Evolutionary conservation across 371 early-diverging fungal species (phyloP), one percentile per base, ranked within the genome.

Genomic region (Mucor piriformis): DNA sequence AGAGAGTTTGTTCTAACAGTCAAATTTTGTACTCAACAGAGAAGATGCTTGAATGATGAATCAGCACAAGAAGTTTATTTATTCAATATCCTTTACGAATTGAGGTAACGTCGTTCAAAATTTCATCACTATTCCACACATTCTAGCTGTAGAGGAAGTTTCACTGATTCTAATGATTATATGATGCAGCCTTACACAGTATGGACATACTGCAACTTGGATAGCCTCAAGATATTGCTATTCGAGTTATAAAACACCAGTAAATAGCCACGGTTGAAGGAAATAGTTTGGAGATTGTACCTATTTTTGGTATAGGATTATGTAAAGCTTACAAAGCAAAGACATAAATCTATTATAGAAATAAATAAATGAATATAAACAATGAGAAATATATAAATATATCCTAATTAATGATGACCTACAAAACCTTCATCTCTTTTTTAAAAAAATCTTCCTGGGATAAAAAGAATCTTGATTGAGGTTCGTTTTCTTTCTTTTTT

Each of bases 171-270:
- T 25, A 53, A 53, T 40, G 54, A 53, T 42, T 42, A 53, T 53
- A 27, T 53, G 40, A 40, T 53, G 42, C 54, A 53, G 54, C 54
- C 54, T 53, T 53, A 53, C 42, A 53, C 42, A 53, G 27, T 53
- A 53, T 53, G 54, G 42, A 53, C 54, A 53, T 53, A 53, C 42
- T 53, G 54, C n/a, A 53, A 53, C 54, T 53, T 53, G 38, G 54
- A 53, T 42, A 27, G 54, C 21, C 54, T 37, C 38, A 51, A 21
- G 38, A 51, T 24, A 53, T 53, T 53, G 54, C 29, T 42, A 53
- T 53, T 42, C 54, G 29, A 53, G 43, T 53, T 42, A 52, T 52
- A 38, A 52, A 38, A 24, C 38, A 24, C 37, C 52, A 35, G 35
- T 23, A 52, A 52, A 38, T 38, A 52, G 52, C 52, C 52, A 52